A percentile compares a stretch with the other conserved stretches of the same genome.
phyloP scores from a whole-genome alignment of 1,139 yeast species.

The Scheffersomyces segobiensis region DNA sequence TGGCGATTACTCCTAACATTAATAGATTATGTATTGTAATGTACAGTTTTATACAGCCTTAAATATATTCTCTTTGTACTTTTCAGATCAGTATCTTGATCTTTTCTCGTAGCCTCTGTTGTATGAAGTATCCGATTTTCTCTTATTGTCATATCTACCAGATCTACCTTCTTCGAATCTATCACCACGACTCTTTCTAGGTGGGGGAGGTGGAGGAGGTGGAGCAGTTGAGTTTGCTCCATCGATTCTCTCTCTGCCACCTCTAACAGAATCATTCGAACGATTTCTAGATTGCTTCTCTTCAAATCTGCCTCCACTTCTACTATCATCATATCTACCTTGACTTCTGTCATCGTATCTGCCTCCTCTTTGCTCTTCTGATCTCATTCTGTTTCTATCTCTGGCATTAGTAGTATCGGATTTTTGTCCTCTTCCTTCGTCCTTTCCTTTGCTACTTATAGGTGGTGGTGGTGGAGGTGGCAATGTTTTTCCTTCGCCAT shows the following conservation, averaged over 20 bases:
- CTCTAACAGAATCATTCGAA: conserved; percentile 5
- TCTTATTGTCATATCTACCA: conserved; percentile 18
- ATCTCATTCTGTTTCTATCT: conserved; percentile 1
- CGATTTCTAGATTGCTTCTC: conserved; percentile 1
- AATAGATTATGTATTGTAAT: conserved; percentile 6
- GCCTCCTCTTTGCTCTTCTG: conserved; percentile 3
- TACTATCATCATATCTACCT: conserved; percentile 6
- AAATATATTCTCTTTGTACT: neutral
- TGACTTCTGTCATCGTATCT: conserved; percentile 6
- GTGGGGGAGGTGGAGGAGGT: neutral
- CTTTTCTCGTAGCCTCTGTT: conserved; percentile 36
- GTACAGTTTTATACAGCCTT: conserved; percentile 3
- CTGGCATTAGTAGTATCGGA: conserved; percentile 6
- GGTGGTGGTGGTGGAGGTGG: conserved; percentile 29
- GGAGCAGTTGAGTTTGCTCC: neutral
- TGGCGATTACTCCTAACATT: conserved; percentile 10
- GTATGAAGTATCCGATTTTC: conserved; percentile 25
- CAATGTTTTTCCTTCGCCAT: neutral
- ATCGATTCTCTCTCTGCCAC: conserved; percentile 6
- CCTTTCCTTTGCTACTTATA: conserved; percentile 12
- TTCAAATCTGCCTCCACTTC: conserved; percentile 7
- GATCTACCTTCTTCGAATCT: conserved; percentile 6
- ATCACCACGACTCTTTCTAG: neutral
- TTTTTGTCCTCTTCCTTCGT: conserved; percentile 5
- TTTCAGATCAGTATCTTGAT: conserved; percentile 23